These are phyloP conservation scores for Fusarium penzigii DNA, from an alignment of 2,329 filamentous ascomycete genomes.

Conservation along the genomic window DNA sequence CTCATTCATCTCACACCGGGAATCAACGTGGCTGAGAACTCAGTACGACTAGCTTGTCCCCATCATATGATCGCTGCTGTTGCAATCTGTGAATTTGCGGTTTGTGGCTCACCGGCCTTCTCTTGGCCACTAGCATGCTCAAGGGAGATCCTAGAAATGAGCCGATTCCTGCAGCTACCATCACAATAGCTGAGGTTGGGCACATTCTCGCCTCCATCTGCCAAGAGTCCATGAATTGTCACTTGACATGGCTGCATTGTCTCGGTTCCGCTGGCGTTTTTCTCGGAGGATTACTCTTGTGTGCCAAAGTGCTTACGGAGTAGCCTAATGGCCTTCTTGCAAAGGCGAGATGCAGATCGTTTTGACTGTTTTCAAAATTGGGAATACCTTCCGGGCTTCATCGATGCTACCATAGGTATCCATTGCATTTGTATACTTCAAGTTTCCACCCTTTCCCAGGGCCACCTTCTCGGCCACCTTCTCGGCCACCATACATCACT, in stretches of 20 bases:
- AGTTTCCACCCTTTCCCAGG: too few relatives aligned
- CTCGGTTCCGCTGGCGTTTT: background rate
- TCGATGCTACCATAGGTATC: too few relatives aligned
- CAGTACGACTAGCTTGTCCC: background rate
- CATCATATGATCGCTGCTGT: slow-evolving; percentile 20
- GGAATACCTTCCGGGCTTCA: background rate
- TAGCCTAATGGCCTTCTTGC: slow-evolving; percentile 1
- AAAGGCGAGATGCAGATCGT: slow-evolving; percentile 2
- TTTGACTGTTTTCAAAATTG: background rate
- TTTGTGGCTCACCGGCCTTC: slow-evolving; percentile 24
- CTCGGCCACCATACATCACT: too few relatives aligned
- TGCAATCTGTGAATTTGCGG: slow-evolving; percentile 25
- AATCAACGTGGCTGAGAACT: background rate
- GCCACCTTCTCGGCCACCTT: too few relatives aligned
- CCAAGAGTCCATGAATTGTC: slow-evolving; percentile 9
- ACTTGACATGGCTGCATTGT: slow-evolving; percentile 7
- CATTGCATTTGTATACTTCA: too few relatives aligned
- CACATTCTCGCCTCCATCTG: background rate
- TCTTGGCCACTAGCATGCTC: slow-evolving; percentile 25
- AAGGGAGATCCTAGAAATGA: slow-evolving; percentile 22
- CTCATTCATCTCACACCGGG: background rate
- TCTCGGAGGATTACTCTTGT: background rate
- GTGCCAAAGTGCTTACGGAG: background rate
- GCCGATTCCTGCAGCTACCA: slow-evolving; percentile 23
- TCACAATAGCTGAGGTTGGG: background rate